Evolutionary conservation across 495 filamentous ascomycete species (phyloP).

Genomic region (Penicillium waksmanii): DNA sequence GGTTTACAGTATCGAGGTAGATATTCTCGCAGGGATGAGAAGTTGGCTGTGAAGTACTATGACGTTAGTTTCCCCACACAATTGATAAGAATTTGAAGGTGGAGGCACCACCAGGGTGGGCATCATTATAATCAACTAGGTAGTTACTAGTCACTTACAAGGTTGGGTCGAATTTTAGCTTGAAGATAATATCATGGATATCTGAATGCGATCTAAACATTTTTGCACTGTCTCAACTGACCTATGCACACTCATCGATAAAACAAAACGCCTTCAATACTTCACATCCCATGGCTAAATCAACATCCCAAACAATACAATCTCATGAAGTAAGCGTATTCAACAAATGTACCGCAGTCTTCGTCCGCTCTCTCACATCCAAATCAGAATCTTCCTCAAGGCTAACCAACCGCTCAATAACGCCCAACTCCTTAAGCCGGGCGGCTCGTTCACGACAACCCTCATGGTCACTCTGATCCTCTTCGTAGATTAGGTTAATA

Average conservation of each 20-base stretch:
- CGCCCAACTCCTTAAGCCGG: slow-evolving; percentile 72
- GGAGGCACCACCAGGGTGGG: no score
- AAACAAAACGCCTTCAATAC: slow-evolving; percentile 5
- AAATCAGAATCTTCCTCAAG: slow-evolving; percentile 75
- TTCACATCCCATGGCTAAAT: background rate
- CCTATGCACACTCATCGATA: slow-evolving; percentile 19
- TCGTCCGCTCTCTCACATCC: slow-evolving; percentile 82
- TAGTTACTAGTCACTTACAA: no score
- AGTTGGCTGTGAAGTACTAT: slow-evolving; percentile 9
- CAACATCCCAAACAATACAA: background rate
- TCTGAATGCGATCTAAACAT: background rate
- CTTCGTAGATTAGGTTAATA: slow-evolving; percentile 80
- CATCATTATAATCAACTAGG: no score
- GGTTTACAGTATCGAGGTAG: background rate
- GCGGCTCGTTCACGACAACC: slow-evolving; percentile 65
- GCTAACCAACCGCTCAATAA: slow-evolving; percentile 64
- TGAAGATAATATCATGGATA: background rate
- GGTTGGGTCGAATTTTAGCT: no score
- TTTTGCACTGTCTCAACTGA: slow-evolving; percentile 1
- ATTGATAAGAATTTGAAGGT: background rate
- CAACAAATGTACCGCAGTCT: slow-evolving; percentile 74
- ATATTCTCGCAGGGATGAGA: background rate
- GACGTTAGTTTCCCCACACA: slow-evolving; percentile 26
- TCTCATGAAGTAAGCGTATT: slow-evolving; percentile 25
- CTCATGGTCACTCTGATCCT: slow-evolving; percentile 66